Evolutionary conservation across 2,329 filamentous ascomycete genomes (phyloP).

Genomic region (Beauveria rudraprayagi): DNA sequence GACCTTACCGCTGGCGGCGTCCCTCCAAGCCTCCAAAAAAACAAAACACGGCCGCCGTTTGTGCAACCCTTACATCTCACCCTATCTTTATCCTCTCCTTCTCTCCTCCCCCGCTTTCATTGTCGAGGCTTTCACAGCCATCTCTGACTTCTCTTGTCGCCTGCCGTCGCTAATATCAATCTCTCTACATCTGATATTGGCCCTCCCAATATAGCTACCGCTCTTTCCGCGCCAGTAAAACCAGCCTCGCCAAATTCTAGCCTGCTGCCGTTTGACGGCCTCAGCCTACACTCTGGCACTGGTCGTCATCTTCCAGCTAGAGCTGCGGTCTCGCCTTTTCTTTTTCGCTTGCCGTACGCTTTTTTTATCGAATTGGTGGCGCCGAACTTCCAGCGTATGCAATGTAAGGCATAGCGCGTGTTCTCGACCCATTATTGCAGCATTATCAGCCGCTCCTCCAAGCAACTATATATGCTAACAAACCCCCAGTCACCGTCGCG

Average conservation of each 20-base stretch:
- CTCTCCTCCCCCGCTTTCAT: not conserved
- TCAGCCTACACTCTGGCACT: not conserved
- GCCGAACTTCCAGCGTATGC: not conserved
- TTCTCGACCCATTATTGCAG: not conserved
- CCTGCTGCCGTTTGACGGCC: not conserved
- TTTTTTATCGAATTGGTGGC: not conserved
- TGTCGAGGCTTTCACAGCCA: not conserved
- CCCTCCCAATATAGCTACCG: not conserved
- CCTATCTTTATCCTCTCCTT: not conserved
- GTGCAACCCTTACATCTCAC: slow-evolving; percentile 3
- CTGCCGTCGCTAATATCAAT: not conserved
- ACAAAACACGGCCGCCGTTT: not conserved
- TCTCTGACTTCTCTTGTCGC: not conserved
- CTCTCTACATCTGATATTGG: not conserved
- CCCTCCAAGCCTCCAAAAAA: not conserved
- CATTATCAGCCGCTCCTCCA: not conserved
- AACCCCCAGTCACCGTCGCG: not conserved
- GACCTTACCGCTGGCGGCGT: slow-evolving; percentile 7
- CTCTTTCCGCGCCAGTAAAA: not conserved
- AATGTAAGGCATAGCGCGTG: not conserved
- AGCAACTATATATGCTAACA: not conserved
- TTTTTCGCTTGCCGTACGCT: not conserved
- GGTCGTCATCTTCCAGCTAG: not conserved
- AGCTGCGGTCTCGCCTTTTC: not conserved
- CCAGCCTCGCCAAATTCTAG: not conserved